These are phyloP conservation scores for Phalaenopsis aphrodite DNA, from an alignment of 106 monocot genomes.

Conservation along the genomic window DNA sequence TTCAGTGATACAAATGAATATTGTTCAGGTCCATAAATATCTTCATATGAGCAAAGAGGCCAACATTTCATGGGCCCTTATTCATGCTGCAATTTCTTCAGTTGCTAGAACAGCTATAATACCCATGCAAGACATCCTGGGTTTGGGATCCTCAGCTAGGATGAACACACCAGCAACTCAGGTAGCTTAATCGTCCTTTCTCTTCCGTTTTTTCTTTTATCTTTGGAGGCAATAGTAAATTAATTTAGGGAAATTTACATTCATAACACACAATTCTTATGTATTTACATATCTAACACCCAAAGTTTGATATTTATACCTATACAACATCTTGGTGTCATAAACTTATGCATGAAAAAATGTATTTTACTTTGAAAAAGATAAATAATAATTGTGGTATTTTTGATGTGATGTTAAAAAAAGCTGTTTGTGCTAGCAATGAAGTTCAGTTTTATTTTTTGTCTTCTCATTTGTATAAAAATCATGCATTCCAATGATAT, in stretches of 20 bases:
- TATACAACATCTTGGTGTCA: too few relatives aligned
- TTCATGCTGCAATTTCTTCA: slow-evolving; percentile 58
- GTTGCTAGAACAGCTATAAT: slow-evolving; percentile 69
- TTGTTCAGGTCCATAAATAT: slow-evolving; percentile 51
- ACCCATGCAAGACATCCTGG: slow-evolving; percentile 84
- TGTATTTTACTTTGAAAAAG: too few relatives aligned
- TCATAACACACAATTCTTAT: too few relatives aligned
- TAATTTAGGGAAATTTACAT: too few relatives aligned
- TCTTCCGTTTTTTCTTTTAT: not conserved
- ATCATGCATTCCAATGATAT: not conserved
- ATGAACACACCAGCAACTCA: slow-evolving; percentile 98
- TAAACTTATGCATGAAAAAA: too few relatives aligned
- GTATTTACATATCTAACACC: too few relatives aligned
- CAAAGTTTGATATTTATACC: too few relatives aligned
- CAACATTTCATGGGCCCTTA: slow-evolving; percentile 67
- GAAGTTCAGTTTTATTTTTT: not conserved
- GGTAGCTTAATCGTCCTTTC: slow-evolving; percentile 22
- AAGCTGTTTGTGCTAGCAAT: not conserved
- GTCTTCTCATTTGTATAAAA: not conserved
- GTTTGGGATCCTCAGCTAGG: slow-evolving; percentile 63
- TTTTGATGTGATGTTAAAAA: too few relatives aligned
- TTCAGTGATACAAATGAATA: slow-evolving; percentile 3
- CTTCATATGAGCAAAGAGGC: slow-evolving; percentile 24
- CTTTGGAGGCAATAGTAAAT: too few relatives aligned
- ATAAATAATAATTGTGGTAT: too few relatives aligned